Base-by-base conservation (phyloP, 1,284 basidiomycete genomes). In the Puccinia polysora region DNA sequence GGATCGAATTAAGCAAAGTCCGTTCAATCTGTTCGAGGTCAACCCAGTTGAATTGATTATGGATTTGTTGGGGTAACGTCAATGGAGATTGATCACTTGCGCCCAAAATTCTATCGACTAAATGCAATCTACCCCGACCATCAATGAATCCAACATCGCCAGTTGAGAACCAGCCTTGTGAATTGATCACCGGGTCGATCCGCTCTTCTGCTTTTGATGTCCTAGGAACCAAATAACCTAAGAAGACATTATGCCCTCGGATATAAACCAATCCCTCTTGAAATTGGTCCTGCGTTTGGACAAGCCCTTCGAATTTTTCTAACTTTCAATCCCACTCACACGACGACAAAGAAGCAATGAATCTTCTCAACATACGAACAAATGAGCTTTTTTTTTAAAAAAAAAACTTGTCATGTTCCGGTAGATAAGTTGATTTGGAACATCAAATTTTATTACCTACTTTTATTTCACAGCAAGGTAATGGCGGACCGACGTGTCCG, bases 381-480 rank as follows among this genome's bases (percentile, higher is more conserved):
- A 25, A 34, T 63, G 30, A 47, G 38, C 45, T 45, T 36, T 15
- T 60, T 25, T 28, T 55, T 25, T 25, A 12, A 8, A 28, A 56
- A 32, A 6, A 8, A 8, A 20, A 36, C 40, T 15, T 40, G 4
- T 20, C 12, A 34, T 34, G 28, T 7, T 43, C 18, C 40, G 7
- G 7, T 7, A 7, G 18, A 58, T 28, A 14, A 30, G 50, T 23
- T 12, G 20, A 58, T 58, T 30, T 20, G 10, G 5, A 20, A 38
- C 12, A 14, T 8, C 32, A 25, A 34, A 49, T 25, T 28, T 32
- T 45, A 7, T 38, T 59, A 34, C 68, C 28, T 40, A 70, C 68
- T 53, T 70, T 70, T 45, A 70, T 53, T 50, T 70, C 68, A 53
- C 68, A 70, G 25, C 68, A 70, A 25, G 68, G 58, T 43, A 70